These are phyloP conservation scores for Candida suzukii DNA, from an alignment of 805 yeast species.

Conservation along the genomic window DNA sequence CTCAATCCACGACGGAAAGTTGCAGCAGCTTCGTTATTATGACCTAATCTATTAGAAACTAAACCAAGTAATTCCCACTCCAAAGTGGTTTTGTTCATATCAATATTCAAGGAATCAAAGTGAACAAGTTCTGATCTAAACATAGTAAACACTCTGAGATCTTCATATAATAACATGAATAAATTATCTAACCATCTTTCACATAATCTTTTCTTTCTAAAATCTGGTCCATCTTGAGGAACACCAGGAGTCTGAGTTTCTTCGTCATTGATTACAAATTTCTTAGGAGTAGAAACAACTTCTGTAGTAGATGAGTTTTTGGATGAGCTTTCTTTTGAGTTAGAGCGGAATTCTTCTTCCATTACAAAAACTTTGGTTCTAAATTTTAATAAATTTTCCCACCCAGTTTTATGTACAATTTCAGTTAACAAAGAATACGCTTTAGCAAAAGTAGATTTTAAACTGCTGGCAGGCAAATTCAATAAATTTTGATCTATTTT, in stretches of 20 bases:
- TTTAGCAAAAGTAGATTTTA: slow-evolving; percentile 49
- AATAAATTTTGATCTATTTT: slow-evolving; percentile 54
- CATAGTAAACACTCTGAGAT: slow-evolving; percentile 74
- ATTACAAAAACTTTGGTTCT: slow-evolving; percentile 64
- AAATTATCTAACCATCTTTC: slow-evolving; percentile 70
- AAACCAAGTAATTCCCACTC: slow-evolving; percentile 93
- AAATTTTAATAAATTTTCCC: slow-evolving; percentile 58
- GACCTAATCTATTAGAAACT: slow-evolving; percentile 80
- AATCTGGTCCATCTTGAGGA: too few species aligned
- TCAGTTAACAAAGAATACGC: slow-evolving; percentile 59
- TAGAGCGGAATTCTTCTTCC: slow-evolving; percentile 52
- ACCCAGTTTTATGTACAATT: slow-evolving; percentile 60
- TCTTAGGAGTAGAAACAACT: background rate
- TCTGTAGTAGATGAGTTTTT: slow-evolving; percentile 2
- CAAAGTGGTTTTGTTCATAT: slow-evolving; percentile 65
- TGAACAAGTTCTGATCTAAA: slow-evolving; percentile 92
- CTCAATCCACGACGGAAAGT: slow-evolving; percentile 73
- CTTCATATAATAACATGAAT: slow-evolving; percentile 65
- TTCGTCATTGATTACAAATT: slow-evolving; percentile 26
- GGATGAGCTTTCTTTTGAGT: slow-evolving; percentile 21
- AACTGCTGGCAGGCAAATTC: slow-evolving; percentile 62
- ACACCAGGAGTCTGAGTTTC: slow-evolving; percentile 1
- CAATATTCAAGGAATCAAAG: slow-evolving; percentile 80
- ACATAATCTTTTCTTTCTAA: slow-evolving; percentile 59
- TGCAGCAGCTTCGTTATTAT: slow-evolving; percentile 76